Percentiles rank a stretch among this genome's conserved stretches.
Evolutionary conservation across 768 basidiomycete genomes (phyloP).

Genomic region (Pisolithus marmoratus): DNA sequence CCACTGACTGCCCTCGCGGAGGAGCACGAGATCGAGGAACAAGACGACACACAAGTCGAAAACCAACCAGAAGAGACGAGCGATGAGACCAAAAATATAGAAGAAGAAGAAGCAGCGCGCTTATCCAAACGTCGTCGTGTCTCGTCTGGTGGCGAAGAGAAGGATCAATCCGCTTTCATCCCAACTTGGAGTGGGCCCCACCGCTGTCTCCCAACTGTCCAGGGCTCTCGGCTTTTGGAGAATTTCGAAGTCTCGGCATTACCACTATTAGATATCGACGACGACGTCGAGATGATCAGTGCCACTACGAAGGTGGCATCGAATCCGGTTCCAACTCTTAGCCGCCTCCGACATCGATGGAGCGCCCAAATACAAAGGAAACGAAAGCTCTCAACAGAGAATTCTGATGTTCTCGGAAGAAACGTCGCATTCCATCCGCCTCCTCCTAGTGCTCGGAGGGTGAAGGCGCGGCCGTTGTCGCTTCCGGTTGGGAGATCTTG

Average conservation of each 20-base stretch:
- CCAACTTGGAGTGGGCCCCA: background rate
- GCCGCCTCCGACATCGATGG: slow-evolving; percentile 11
- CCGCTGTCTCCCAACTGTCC: background rate
- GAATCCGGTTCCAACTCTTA: background rate
- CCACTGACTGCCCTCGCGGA: slow-evolving; percentile 22
- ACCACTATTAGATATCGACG: slow-evolving; percentile 12
- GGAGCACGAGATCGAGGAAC: slow-evolving; percentile 23
- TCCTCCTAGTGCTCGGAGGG: too few relatives aligned
- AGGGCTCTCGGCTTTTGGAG: slow-evolving; percentile 20
- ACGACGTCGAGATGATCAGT: too few relatives aligned
- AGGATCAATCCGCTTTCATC: background rate
- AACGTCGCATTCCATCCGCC: too few relatives aligned
- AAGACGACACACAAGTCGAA: slow-evolving; percentile 6
- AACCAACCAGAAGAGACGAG: slow-evolving; percentile 5
- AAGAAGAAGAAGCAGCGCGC: slow-evolving; percentile 7
- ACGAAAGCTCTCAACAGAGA: slow-evolving; percentile 8
- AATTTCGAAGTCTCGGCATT: slow-evolving; percentile 23
- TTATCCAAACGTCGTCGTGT: slow-evolving; percentile 19
- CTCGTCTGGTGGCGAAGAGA: background rate
- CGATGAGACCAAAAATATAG: slow-evolving; percentile 3
- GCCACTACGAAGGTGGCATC: too few relatives aligned
- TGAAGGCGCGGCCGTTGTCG: too few relatives aligned
- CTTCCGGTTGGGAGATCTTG: too few relatives aligned
- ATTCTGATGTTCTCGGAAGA: too few relatives aligned
- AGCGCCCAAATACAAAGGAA: slow-evolving; percentile 20